These are phyloP conservation scores for Spergularia marina DNA, from an alignment of 148 eudicot species.

Conservation along the genomic window DNA sequence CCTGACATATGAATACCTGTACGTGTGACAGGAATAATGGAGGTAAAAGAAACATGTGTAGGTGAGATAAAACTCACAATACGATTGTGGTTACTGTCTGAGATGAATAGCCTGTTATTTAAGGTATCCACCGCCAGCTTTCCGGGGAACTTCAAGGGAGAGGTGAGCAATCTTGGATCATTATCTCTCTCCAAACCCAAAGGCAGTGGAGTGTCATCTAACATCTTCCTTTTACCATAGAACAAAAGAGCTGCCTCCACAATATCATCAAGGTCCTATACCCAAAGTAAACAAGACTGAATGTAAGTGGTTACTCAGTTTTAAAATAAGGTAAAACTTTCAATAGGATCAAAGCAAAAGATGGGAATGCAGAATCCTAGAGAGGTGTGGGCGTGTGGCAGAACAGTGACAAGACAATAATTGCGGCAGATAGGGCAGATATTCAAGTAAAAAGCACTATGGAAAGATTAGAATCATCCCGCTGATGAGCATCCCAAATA, in stretches of 20 bases:
- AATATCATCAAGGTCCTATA: slow-evolving; percentile 82
- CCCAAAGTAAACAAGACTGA: slow-evolving; percentile 13
- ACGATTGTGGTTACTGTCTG: slow-evolving; percentile 96
- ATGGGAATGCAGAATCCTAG: not conserved
- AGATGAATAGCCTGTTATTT: slow-evolving; percentile 85
- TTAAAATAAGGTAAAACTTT: not conserved
- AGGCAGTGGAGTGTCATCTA: slow-evolving; percentile 69
- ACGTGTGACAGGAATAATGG: not conserved
- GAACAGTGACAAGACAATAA: not conserved
- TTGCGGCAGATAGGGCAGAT: not conserved
- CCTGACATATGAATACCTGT: not conserved
- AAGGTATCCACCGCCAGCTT: slow-evolving; percentile 84
- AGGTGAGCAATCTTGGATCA: slow-evolving; percentile 76
- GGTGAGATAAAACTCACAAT: slow-evolving; percentile 54
- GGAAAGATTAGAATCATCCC: not conserved
- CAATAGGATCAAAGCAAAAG: not conserved
- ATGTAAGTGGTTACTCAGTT: not conserved
- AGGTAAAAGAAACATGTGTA: slow-evolving; percentile 10
- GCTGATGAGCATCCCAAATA: not conserved
- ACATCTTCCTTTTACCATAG: slow-evolving; percentile 64
- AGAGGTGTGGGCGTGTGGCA: not conserved
- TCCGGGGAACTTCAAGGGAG: slow-evolving; percentile 95
- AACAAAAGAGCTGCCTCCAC: slow-evolving; percentile 85
- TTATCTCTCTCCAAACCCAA: slow-evolving; percentile 86
- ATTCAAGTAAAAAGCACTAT: too few species aligned